Base-by-base conservation (phyloP, 257 asterid genomes). In the Jasminum sambac region DNA sequence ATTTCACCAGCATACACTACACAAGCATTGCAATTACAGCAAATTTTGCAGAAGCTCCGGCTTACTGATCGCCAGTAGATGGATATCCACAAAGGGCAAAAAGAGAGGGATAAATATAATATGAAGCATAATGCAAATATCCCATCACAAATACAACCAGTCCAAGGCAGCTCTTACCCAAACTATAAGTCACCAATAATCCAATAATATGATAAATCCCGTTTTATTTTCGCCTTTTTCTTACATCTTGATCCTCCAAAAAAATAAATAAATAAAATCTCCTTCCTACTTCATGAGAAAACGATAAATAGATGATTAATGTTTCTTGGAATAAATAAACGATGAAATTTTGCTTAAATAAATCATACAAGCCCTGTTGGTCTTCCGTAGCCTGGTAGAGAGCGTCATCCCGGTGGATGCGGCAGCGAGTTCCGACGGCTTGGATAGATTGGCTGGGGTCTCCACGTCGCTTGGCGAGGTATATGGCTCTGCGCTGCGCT, bases 361-460 rank as follows among this genome's bases (percentile, higher is more conserved):
- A 37, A 8, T 13, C 96, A 66, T 89, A 94, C 99, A 94, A 67
- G 87, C 96, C 96, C 74, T 94, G 98, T 70, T 88, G 96, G 81
- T 91, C 98, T 81, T 95, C 79, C 8, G 90, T 84, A 43, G 99
- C 98, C 69, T 91, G 93, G 76, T 89, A 95, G 64, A 94, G 89
- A 12, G 93, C 87, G 36, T 91, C 96, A 64, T 94, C 99, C 2
- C 97, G 96, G 76, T 84, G 73, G 61, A 94, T 58, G 37, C 96
- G 96, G 81, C 89, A 87, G 38, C 96, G 96, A 36, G 93, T 77
- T 63, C 98, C 99, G 44, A 80, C 82, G 64, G 96, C 96, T 74
- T 88, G 95, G 76, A 94, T 94, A 12, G 93, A 89, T 78, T 94
- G 99, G 72, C 84, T 96, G 26, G 99, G 99, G 52, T 94, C 97